Percentiles rank a stretch among this genome's conserved stretches.
Conservation (phyloP, 1,139 yeast genomes). For the Hansenula lynferdii region DNA sequence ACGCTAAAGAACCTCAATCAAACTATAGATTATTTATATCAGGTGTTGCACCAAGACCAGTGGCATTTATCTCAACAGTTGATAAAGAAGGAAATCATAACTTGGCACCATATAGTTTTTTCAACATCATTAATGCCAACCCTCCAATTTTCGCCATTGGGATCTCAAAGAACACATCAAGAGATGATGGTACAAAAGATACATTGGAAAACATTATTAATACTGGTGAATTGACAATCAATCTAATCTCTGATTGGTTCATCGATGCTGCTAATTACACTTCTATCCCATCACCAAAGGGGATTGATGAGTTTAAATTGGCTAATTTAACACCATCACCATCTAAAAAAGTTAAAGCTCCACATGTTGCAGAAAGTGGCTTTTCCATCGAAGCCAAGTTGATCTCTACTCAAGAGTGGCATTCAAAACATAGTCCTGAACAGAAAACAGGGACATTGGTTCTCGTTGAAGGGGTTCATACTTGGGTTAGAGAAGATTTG, state of each 20-base stretch:
- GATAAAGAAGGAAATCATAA: constrained; percentile 41
- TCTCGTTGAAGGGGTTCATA: constrained; percentile 49
- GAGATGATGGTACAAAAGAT: constrained; percentile 38
- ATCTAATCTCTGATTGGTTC: constrained; percentile 57
- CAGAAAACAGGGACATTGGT: constrained; percentile 36
- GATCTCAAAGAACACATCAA: constrained; percentile 24
- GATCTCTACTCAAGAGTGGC: constrained; percentile 39
- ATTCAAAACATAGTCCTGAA: constrained; percentile 33
- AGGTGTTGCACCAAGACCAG: constrained; percentile 52
- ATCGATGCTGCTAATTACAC: constrained; percentile 56
- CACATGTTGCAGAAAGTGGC: constrained; percentile 59
- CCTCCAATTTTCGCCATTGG: constrained; percentile 57
- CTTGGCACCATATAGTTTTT: constrained; percentile 55
- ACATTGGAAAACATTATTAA: constrained; percentile 43
- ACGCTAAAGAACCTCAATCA: constrained; percentile 31
- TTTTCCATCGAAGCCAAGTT: constrained; percentile 53
- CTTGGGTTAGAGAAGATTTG: constrained; percentile 53
- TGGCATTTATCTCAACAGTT: constrained; percentile 49
- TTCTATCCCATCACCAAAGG: constrained; percentile 42
- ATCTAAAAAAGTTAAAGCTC: constrained; percentile 43
- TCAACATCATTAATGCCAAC: constrained; percentile 41
- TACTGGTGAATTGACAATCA: constrained; percentile 49
- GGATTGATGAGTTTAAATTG: constrained; percentile 49
- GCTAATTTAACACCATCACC: constrained; percentile 48
- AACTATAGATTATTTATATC: constrained; percentile 47